phyloP scores from a whole-genome alignment of 2,329 filamentous ascomycete species.

The Phaeoacremonium minimum region DNA sequence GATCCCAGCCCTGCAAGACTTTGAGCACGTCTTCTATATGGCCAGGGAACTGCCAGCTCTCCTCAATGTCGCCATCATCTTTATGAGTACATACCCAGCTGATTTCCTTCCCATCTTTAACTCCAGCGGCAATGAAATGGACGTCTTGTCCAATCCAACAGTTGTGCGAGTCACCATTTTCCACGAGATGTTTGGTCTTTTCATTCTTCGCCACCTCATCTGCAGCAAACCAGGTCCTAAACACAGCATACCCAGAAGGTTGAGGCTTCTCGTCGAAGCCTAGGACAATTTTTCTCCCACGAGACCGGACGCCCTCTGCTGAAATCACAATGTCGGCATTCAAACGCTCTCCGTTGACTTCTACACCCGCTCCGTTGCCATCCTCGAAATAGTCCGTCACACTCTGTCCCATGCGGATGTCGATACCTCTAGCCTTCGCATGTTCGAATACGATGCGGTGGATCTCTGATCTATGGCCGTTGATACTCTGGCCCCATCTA shows the following conservation, averaged over 20 bases:
- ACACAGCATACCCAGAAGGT: conserved; percentile 33
- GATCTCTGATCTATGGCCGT: conserved; percentile 49
- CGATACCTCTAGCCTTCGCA: conserved; percentile 39
- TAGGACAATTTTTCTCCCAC: conserved; percentile 34
- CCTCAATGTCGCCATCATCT: conserved; percentile 39
- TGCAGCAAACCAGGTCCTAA: conserved; percentile 34
- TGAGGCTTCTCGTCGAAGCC: conserved; percentile 32
- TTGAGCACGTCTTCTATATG: conserved; percentile 33
- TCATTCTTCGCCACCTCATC: conserved; percentile 36
- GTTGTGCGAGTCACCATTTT: conserved; percentile 46
- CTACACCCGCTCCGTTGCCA: conserved; percentile 29
- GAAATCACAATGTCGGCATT: conserved; percentile 35
- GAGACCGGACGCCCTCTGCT: conserved; percentile 39
- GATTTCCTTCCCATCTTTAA: conserved; percentile 48
- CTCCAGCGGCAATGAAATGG: conserved; percentile 45
- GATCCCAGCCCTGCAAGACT: conserved; percentile 40
- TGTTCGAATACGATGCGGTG: conserved; percentile 45
- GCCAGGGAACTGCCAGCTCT: conserved; percentile 37
- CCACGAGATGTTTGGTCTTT: conserved; percentile 36
- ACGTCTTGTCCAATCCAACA: conserved; percentile 49
- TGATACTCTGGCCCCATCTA: conserved; percentile 42
- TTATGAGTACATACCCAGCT: conserved; percentile 47
- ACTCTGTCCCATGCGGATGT: conserved; percentile 36
- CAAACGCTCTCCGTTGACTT: conserved; percentile 30
- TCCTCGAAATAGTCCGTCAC: conserved; percentile 41